Base-by-base conservation (phyloP, 192 early-diverging fungal genomes). In the Coemansia nantahalensis region DNA sequence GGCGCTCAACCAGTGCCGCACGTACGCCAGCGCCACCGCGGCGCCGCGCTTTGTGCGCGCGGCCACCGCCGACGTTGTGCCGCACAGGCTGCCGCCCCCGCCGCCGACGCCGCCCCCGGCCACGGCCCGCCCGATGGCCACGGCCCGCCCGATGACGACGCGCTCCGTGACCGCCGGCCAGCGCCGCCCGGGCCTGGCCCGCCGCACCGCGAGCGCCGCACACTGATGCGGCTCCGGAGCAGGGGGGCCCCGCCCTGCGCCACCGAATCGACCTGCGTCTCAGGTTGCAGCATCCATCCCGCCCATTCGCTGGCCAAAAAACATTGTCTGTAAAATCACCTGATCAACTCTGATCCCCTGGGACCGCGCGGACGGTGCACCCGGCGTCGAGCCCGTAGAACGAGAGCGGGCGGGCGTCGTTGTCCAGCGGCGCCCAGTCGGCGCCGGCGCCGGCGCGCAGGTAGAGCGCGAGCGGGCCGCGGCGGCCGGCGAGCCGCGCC, bases 311-410 rank as follows among this genome's bases (percentile, higher is more conserved):
- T 23, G 21, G 1, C 17, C 21, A 9, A 8, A 21, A 36, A 40
- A 31, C 40, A 10, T n/a, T 2, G 11, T 21, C 45, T 37, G 24
- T 8, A 40, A 24, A 28, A 15, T 11, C 31, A 11, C 1, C 31
- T 11, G 10, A 32, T 32, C 31, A 32, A 32, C 1, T 9, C 5
- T 17, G n/a, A n/a, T 11, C 17, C n/a, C 1, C n/a, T 4, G 16
- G n/a, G 2, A 73, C 31, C 11, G 54, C 31, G 2, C 63, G 54
- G 16, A 73, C 48, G 15, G 54, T 16, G 12, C 62, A 52, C 7
- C 39, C 33, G 22, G 54, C 63, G 11, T 65, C 58, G 1, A 66
- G 13, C 19, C 64, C 71, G 40, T 67, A 74, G 39, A 57, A 63
- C 30, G 59, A 45, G 17, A 74, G 39, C 30, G 54, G 11, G n/a